Evolutionary conservation across 2,329 filamentous ascomycete genomes (phyloP), one percentile per base, ranked within the genome.

Genomic region (Nothophoma quercina): DNA sequence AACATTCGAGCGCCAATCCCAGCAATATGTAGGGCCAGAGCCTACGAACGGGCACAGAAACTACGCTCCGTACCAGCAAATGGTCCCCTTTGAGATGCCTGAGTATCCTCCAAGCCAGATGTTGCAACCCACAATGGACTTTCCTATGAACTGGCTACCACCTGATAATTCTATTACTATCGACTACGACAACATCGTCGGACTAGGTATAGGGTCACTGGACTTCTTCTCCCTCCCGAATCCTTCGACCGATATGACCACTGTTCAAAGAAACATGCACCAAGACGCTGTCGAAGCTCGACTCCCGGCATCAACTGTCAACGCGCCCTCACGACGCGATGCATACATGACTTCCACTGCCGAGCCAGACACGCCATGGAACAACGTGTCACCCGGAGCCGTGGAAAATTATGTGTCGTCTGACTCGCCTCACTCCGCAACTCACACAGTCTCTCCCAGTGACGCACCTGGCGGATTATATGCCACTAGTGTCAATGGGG

Each of bases 111-210:
- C 29, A 21, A 12, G 8, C 10, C 40, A 50, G 21, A n/a, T 32
- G 18, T 16, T 38, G 6, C 47, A 39, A 21, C 32, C 32, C 15
- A 10, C 36, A 9, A 44, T 30, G 12, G 47, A 56, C 7, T 56
- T 51, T 19, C 47, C 52, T 7, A 41, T 56, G 15, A 56, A 56
- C n/a, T 56, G 52, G 52, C 36, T 56, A 7, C 52, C 52, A 3
- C 41, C 47, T 5, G 47, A 56, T 21, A 19, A 41, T 12, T 51
- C 52, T 22, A 29, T 56, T 28, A 35, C 47, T 10, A 51, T 56
- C 13, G 52, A 56, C 26, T 56, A 56, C 23, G 38, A 56, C 26
- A 56, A 41, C 13, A 51, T 56, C 16, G 23, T 56, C 18, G 52
- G 52, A 16, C 23, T 51, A 13, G 52, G 45, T 4, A 15, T 56